Conservation (phyloP, 371 early-diverging fungal species). For the Apophysomyces sp. region DNA sequence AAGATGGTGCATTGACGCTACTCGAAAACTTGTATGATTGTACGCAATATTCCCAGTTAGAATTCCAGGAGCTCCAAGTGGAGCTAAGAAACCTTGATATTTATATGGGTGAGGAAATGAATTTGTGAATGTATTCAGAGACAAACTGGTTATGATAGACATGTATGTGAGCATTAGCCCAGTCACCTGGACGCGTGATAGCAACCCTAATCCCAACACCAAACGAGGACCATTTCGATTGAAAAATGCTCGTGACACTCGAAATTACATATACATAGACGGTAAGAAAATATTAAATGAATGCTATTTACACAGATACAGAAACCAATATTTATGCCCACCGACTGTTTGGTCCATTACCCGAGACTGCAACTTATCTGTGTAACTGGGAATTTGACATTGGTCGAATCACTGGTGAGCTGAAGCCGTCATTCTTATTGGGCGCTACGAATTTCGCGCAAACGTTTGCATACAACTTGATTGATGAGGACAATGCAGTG, state of each 20-base stretch:
- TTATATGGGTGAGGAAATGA: conserved; percentile 54
- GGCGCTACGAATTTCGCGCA: conserved; percentile 60
- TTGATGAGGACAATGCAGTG: conserved; percentile 74
- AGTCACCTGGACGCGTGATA: conserved; percentile 59
- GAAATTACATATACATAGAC: conserved; percentile 62
- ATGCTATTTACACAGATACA: conserved; percentile 8
- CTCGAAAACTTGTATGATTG: conserved; percentile 78
- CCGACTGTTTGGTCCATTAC: conserved; percentile 76
- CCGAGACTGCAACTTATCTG: conserved; percentile 68
- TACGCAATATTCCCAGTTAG: conserved; percentile 57
- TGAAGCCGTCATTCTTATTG: conserved; percentile 64
- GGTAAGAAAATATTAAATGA: conserved; percentile 32
- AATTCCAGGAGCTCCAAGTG: conserved; percentile 65
- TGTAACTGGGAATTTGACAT: conserved; percentile 74
- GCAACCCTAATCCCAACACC: conserved; percentile 25
- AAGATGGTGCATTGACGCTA: conserved; percentile 60
- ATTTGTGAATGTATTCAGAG: background rate
- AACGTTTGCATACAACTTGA: conserved; percentile 66
- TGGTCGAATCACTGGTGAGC: conserved; percentile 69
- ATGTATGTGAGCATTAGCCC: conserved; percentile 66
- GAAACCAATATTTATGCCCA: conserved; percentile 67
- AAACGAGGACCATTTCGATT: conserved; percentile 29
- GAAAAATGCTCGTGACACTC: conserved; percentile 37
- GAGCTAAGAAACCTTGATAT: conserved; percentile 67
- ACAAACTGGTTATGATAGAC: conserved; percentile 32